Percentiles rank a stretch among this genome's conserved stretches.
Evolutionary conservation across 495 filamentous ascomycete species (phyloP).

Genomic region (Hypoxylon intermedium): DNA sequence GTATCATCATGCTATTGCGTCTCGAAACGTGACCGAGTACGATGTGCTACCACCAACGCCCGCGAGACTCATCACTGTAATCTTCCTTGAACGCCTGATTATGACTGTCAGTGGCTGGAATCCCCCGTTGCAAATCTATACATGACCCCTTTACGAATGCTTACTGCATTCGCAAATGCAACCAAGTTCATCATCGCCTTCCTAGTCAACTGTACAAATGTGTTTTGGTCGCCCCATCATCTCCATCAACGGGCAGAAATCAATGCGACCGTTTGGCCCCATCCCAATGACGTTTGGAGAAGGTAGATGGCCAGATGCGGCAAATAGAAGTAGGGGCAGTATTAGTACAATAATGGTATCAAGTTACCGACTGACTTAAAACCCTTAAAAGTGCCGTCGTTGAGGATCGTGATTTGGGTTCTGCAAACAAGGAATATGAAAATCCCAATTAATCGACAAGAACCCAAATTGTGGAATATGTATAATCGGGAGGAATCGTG

Average conservation of each 20-base stretch:
- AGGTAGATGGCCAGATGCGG: background rate
- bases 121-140: conserved; percentile 17
- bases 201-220: conserved; percentile 19
- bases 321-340: conserved; percentile 28
- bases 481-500: conserved; percentile 22
- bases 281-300: background rate
- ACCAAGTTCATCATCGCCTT: conserved; percentile 2
- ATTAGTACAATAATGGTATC: conserved; percentile 41
- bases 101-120: conserved; percentile 16
- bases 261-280: background rate
- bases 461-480: conserved; percentile 5
- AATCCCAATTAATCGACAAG: conserved; percentile 16
- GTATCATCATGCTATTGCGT: conserved; percentile 29
- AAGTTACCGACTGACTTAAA: conserved; percentile 22
- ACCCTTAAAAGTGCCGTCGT: conserved; percentile 21
- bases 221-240: background rate
- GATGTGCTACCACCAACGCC: conserved; percentile 37
- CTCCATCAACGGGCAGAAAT: background rate
- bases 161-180: conserved; percentile 25
- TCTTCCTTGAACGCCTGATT: conserved; percentile 31
- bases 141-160: conserved; percentile 24
- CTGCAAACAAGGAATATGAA: conserved; percentile 15
- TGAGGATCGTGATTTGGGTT: conserved; percentile 8
- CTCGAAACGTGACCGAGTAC: conserved; percentile 25
- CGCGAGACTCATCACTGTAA: conserved; percentile 17